Conservation (phyloP, 2,329 filamentous ascomycete species). For the Xylaria sp. region DNA sequence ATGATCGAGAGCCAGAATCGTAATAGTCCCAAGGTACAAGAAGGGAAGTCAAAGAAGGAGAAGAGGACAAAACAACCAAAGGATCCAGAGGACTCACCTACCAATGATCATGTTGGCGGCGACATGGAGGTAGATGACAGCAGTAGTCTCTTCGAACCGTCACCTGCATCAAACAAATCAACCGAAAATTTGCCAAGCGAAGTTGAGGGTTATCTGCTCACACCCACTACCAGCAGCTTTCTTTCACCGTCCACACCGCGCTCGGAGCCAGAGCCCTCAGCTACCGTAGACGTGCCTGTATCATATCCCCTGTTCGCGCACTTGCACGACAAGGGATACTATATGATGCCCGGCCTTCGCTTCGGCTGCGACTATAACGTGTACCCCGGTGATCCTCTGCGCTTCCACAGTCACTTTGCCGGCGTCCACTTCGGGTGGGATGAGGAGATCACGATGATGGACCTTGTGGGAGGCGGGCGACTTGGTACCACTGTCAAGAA, state of each 20-base stretch:
- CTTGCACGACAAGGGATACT: conserved; percentile 83
- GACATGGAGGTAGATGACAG: conserved; percentile 28
- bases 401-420: conserved; percentile 95
- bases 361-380: conserved; percentile 96
- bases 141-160: conserved; percentile 39
- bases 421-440: conserved; percentile 89
- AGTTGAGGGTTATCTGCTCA: conserved; percentile 40
- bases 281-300: conserved; percentile 51
- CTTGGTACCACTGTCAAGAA: conserved; percentile 97
- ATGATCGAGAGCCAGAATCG: conserved; percentile 39
- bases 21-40: conserved; percentile 28
- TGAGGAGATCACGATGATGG: conserved; percentile 83
- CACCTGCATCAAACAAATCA: conserved; percentile 27
- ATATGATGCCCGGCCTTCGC: conserved; percentile 88
- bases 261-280: conserved; percentile 17
- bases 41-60: conserved; percentile 35
- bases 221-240: conserved; percentile 56
- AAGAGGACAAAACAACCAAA: conserved; percentile 23
- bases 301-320: conserved; percentile 83
- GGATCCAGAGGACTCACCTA: conserved; percentile 5
- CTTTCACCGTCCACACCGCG: conserved; percentile 42
- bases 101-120: not conserved
- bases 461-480: conserved; percentile 86
- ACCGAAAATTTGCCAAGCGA: conserved; percentile 26
- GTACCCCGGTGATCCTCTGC: conserved; percentile 92